Evolutionary conservation across 2,329 filamentous ascomycete genomes (phyloP), one percentile per base, ranked within the genome.

Genomic region (Pseudogymnoascus sp.): DNA sequence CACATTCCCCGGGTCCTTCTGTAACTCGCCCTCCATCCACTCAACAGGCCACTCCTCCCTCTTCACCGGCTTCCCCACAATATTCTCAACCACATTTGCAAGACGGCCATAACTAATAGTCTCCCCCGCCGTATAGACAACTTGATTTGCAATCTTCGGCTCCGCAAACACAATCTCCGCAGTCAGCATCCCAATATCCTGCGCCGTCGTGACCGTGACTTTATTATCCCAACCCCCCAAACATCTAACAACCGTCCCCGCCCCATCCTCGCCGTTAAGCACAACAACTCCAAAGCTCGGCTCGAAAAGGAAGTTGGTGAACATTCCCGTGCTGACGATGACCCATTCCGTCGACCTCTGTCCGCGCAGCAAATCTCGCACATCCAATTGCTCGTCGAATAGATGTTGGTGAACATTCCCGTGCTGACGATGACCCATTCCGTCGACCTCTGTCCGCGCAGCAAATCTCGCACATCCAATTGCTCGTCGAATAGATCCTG

Each of bases 401-500:
- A 89, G 67, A 33, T 83, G 79, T 69, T 88, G 84, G n/a, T n/a
- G n/a, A n/a, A n/a, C n/a, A n/a, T 74, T 0, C 86, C 86, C 10
- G 83, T 86, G n/a, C 81, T 84, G 1, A 89, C 75, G 61, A 89
- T 79, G 3, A 79, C 75, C 86, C 86, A 90, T 26, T 74, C 72
- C 4, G 79, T 80, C 6, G 59, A 41, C 0, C 63, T 59, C 67
- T 85, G 79, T 0, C 64, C 70, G 1, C 81, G 71, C 5, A 88
- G 71, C 18, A 81, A 59, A 18, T 72, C 70, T 10, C 84, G 71
- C 23, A 88, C 84, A 59, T 77, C 76, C 0, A 85, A 73, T 72
- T 88, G 84, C 74, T 88, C 85, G 61, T 84, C 84, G 65, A 89
- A 89, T 12, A 89, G 67, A 33, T 83, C 79, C 70, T 88, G 84